Evolutionary conservation across 2,329 filamentous ascomycete genomes (phyloP), one percentile per base, ranked within the genome.

Genomic region (Colletotrichum sp.): DNA sequence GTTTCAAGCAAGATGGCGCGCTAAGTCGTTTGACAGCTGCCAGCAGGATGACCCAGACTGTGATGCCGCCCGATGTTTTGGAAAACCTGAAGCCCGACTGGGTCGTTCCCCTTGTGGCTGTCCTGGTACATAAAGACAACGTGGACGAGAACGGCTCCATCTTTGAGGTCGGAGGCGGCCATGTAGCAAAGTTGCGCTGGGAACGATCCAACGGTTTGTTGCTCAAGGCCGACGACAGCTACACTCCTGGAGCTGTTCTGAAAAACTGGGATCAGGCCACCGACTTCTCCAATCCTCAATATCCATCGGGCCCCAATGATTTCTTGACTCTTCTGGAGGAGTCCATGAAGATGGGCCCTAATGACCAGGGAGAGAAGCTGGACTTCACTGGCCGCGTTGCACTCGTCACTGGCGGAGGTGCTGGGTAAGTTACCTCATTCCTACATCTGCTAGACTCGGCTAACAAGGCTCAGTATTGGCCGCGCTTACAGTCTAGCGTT

Each of bases 1-100:
- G 71, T n/a, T 22, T 22, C 22, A 5, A n/a, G 32, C 30, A 27
- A n/a, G 39, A 55, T 32, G 32, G 5, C 11, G 15, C 16, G 61
- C 74, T 76, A 75, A 76, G 30, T 39, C 52, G 60, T 13, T 22
- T 30, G 27, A 28, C 73, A 92, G 96, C 96, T 80, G 97, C 96
- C 77, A 97, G 94, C 87, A 93, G 96, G 84, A 98, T 98, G 96
- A 98, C 96, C 59, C 92, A 96, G 84, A 98, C 96, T 22, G 91
- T 98, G 79, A 96, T 98, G 95, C 96, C 96, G 39, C 95, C 95
- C n/a, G 96, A 98, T 83, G 91, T 98, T 52, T 90, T 98, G 80
- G 93, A 94, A 80, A 93, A 92, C 82, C 90, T 98, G 78, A 96
- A 94, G 89, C 97, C 97, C 63, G 95, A 98, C 78, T 98, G 96